Conservation (phyloP, 1,284 basidiomycete species). For the Tilletia caries region DNA sequence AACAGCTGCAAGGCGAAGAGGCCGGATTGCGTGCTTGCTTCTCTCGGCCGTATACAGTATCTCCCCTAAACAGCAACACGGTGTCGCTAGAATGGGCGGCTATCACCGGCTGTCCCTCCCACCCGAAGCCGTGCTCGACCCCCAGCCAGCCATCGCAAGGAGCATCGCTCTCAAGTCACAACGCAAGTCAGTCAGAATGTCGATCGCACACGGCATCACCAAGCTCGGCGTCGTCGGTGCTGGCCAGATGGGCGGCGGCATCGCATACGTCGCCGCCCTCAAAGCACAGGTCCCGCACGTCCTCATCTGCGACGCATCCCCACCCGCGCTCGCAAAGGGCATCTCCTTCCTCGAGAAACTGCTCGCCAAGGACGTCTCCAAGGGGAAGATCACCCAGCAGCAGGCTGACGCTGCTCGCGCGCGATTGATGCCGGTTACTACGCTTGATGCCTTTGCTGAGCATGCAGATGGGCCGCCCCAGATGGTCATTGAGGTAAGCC, state of each 20-base stretch:
- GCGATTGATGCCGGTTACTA: constrained; percentile 27
- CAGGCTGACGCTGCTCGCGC: constrained; percentile 69
- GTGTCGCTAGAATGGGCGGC: too few species aligned
- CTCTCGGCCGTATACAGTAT: too few species aligned
- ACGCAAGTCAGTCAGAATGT: background rate
- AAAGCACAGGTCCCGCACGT: constrained; percentile 30
- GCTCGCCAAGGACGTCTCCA: constrained; percentile 80
- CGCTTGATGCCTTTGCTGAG: constrained; percentile 44
- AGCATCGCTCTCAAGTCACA: too few species aligned
- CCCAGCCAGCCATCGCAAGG: too few species aligned
- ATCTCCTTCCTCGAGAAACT: constrained; percentile 67
- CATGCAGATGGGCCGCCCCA: constrained; percentile 68
- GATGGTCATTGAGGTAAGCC: constrained; percentile 78
- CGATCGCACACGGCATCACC: background rate
- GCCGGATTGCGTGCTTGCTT: too few species aligned
- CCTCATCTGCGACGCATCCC: constrained; percentile 31
- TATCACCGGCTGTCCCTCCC: too few species aligned
- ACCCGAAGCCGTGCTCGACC: background rate
- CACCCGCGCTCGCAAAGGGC: constrained; percentile 67
- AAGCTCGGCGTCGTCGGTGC: background rate
- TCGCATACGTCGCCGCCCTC: constrained; percentile 74
- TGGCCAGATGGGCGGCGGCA: constrained; percentile 58
- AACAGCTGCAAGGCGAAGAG: background rate
- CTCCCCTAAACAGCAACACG: too few species aligned
- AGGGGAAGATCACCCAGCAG: constrained; percentile 69